These are phyloP conservation scores for Trametes villosa DNA, from an alignment of 768 basidiomycete genomes.

Conservation along the genomic window DNA sequence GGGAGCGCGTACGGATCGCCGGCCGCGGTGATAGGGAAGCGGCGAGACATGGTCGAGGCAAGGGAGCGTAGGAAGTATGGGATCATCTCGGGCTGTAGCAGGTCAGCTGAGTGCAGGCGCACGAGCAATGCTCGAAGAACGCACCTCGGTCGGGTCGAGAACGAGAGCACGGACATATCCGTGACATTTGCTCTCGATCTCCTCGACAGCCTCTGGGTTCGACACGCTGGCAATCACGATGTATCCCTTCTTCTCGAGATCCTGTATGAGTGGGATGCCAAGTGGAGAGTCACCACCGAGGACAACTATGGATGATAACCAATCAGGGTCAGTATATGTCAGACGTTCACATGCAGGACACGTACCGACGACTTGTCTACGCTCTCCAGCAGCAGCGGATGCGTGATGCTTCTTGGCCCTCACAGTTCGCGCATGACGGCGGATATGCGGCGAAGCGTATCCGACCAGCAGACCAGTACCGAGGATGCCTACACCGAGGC, in stretches of 20 bases:
- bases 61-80: conserved; percentile 82
- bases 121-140: too few species aligned
- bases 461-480: conserved; percentile 66
- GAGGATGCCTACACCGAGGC: conserved; percentile 57
- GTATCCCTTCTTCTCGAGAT: conserved; percentile 78
- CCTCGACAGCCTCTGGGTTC: conserved; percentile 64
- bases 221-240: conserved; percentile 83
- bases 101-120: too few species aligned
- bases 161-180: conserved; percentile 85
- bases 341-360: conserved; percentile 17
- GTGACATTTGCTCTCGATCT: conserved; percentile 64
- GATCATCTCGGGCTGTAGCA: conserved; percentile 76
- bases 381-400: conserved; percentile 38
- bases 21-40: conserved; percentile 76
- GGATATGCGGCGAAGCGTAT: conserved; percentile 43
- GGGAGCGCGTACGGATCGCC: conserved; percentile 83
- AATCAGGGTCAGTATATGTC: conserved; percentile 8
- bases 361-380: conserved; percentile 52
- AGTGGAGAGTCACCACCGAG: conserved; percentile 80
- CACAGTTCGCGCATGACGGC: conserved; percentile 27
- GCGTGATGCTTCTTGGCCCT: conserved; percentile 29
- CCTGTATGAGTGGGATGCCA: conserved; percentile 71
- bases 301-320: conserved; percentile 53
- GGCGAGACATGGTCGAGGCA: conserved; percentile 76
- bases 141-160: conserved; percentile 77